These are phyloP conservation scores for Amniculicola lignicola DNA, from an alignment of 495 filamentous ascomycete genomes.

Conservation along the genomic window DNA sequence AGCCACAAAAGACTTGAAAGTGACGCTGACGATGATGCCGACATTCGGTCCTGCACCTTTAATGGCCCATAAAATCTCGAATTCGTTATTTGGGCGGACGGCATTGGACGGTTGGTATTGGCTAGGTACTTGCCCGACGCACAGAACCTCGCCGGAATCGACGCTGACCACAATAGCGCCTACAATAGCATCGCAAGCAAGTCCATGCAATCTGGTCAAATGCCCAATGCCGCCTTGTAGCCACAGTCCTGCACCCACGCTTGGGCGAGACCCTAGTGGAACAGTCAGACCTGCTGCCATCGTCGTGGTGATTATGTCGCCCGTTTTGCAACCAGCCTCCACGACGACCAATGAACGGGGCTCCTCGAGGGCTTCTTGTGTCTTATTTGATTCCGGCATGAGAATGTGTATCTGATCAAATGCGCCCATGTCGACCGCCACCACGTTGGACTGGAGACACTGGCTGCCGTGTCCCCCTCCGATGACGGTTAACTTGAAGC, in stretches of 20 bases:
- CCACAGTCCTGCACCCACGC: constrained; percentile 61
- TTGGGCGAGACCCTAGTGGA: constrained; percentile 58
- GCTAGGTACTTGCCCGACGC: constrained; percentile 52
- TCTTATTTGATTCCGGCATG: constrained; percentile 33
- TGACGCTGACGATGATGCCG: constrained; percentile 59
- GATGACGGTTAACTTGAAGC: constrained; percentile 50
- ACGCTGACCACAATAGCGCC: constrained; percentile 59
- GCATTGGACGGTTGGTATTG: constrained; percentile 50
- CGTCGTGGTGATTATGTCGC: constrained; percentile 54
- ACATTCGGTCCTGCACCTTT: constrained; percentile 63
- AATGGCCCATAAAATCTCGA: constrained; percentile 58
- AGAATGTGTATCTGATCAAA: constrained; percentile 55
- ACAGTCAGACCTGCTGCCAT: constrained; percentile 54
- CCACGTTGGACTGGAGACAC: constrained; percentile 54
- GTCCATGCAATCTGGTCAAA: constrained; percentile 55
- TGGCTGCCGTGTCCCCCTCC: constrained; percentile 62
- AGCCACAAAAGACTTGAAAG: constrained; percentile 52
- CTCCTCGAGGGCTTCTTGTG: constrained; percentile 34
- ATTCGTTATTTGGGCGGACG: constrained; percentile 49
- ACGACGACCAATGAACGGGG: constrained; percentile 48
- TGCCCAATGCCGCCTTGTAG: constrained; percentile 66
- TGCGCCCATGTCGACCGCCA: constrained; percentile 57
- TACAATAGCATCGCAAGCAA: constrained; percentile 60
- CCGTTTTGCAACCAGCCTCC: constrained; percentile 55
- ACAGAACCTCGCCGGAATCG: constrained; percentile 49